Base-by-base conservation (phyloP, 371 early-diverging fungal genomes). In the Globomyces sp. region DNA sequence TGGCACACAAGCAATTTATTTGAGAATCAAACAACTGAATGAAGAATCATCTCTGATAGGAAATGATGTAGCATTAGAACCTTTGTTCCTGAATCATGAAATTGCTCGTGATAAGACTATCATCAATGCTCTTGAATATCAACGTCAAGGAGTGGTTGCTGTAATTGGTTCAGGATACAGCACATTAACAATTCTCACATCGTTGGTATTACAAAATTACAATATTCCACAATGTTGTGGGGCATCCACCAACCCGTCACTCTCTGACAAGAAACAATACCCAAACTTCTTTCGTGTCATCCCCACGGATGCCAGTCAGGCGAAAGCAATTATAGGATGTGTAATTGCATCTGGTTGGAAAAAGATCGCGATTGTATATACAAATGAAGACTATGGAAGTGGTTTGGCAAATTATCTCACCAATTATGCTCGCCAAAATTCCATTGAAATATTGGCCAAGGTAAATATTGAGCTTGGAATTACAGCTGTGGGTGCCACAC, bases 221-320 rank as follows among this genome's bases (percentile, higher is more conserved):
- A 60, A 46, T 48, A 60, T 60, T 44, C 64, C 51, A 11, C 36
- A 39, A 41, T 74, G 74, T 64, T 69, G 69, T 63, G 74, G 74
- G 10, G 51, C 69, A 6, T 68, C 74, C 11, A 69, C 71, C 4
- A 42, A 55, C 39, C 55, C 55, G 3, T 37, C n/a, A 10, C 59
- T 74, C 43, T 60, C 59, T n/a, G 37, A 43, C 48, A 65, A 64
- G 43, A 43, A 13, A 1, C 39, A 42, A 11, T 71, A 63, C 53
- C 70, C 71, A 34, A 71, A 68, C 51, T 74, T 74, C 60, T 74
- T 71, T 60, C 71, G 74, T 4, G 66, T 69, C 13, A 60, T 60
- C 13, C 60, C 60, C 5, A 60, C 39, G 8, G 60, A 60, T 44
- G 41, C 34, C 4, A 37, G 43, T 4, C 39, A 36, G 2, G 37